Evolutionary conservation across 2,329 filamentous ascomycete species (phyloP), one percentile per base, ranked within the genome.

Genomic region (Pestalotiopsis sp.): DNA sequence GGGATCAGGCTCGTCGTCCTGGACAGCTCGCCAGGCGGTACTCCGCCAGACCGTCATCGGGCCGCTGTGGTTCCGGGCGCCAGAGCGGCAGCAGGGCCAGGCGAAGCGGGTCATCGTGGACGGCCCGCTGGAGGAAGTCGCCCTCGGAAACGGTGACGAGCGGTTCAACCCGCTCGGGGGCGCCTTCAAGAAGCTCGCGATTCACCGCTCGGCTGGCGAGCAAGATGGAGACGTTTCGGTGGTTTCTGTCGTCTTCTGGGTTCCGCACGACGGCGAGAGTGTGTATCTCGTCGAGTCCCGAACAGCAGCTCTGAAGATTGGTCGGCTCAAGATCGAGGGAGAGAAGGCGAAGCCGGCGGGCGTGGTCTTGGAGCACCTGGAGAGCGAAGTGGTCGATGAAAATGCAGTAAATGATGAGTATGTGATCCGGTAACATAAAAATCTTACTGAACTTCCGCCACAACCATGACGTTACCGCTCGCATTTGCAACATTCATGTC

Each of bases 21-120:
- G 62, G 58, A 23, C 17, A 1, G 36, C 60, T 12, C 4, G 20
- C 11, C 17, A 57, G 17, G 38, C 66, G 20, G 61, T 38, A 20
- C 60, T 86, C 4, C 84, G 87, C 4, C 82, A 87, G 65, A 84
- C 86, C 9, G 90, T 91, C 0, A 81, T 95, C 14, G 90, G 90
- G 0, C 82, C 88, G 4, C 78, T 93, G 5, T 97, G 93, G 93
- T 91, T 83, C 66, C 74, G 73, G 59, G 75, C 78, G 75, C 74
- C 68, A 12, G 70, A 73, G 25, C 31, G 41, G 2, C n/a, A 36
- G 31, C 31, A 60, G 3, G 73, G 71, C 4, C 58, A 6, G 36
- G 64, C 66, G 9, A 80, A 78, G 71, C 78, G 84, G 25, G 71
- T 84, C 11, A 81, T 86, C 56, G 70, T 87, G 25, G 57, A 62